A percentile compares a stretch with the other conserved stretches of the same genome.
These are phyloP conservation scores for Tetrastigma voinierianum DNA, from an alignment of 164 flowering plant genomes.

Conservation along the genomic window DNA sequence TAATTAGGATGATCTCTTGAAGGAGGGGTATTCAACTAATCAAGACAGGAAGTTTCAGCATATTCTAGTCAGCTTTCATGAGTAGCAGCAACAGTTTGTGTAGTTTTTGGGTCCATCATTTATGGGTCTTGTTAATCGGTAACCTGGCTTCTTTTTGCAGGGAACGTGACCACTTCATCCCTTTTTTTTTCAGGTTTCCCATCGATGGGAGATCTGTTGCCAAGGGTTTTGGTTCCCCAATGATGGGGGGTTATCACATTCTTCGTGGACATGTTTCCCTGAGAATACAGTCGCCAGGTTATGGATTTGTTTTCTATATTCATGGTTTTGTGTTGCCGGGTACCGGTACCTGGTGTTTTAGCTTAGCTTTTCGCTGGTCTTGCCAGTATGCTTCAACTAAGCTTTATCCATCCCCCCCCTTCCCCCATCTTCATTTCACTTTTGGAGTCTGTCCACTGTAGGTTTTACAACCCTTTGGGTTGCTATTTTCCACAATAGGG, in stretches of 20 bases:
- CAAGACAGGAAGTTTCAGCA: constrained; percentile 4
- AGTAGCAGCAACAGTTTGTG: constrained; percentile 16
- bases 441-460: constrained; percentile 12
- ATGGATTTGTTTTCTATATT: constrained; percentile 19
- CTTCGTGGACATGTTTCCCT: constrained; percentile 27
- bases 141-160: constrained; percentile 28
- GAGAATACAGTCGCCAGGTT: constrained; percentile 27
- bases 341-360: constrained; percentile 24
- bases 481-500: constrained; percentile 19
- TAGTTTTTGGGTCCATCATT: constrained; percentile 46
- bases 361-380: constrained; percentile 9
- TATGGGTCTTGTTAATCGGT: constrained; percentile 40
- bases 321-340: constrained; percentile 20
- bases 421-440: constrained; percentile 1
- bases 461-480: constrained; percentile 20
- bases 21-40: neutral
- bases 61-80: constrained; percentile 17
- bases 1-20: neutral
- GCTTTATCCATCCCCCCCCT: constrained; percentile 21
- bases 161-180: constrained; percentile 20
- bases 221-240: constrained; percentile 34
- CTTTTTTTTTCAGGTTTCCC: constrained; percentile 56
- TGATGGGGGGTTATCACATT: constrained; percentile 12
- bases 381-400: constrained; percentile 1
- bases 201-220: constrained; percentile 38